phyloP scores from a whole-genome alignment of 2,329 filamentous ascomycete species.

The Fusarium ramigenum region DNA sequence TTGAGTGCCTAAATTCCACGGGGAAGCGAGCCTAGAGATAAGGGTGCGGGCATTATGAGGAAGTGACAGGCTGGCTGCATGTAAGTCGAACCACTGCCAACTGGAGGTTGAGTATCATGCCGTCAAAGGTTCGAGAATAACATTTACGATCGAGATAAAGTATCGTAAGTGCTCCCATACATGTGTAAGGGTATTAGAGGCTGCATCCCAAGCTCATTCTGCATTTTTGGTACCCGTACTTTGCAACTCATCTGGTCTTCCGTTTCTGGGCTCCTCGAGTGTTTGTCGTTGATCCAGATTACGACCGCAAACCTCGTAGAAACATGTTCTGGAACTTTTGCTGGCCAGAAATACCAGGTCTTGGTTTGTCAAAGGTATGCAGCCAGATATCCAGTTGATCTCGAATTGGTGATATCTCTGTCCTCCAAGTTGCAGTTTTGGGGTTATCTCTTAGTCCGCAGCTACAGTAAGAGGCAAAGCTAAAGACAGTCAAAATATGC shows the following conservation, averaged over 20 bases:
- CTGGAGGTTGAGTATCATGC: too few relatives aligned
- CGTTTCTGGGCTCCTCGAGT: not conserved
- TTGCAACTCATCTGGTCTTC: not conserved
- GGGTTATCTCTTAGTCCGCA: not conserved
- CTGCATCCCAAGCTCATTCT: not conserved
- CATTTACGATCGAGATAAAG: not conserved
- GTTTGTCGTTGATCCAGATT: not conserved
- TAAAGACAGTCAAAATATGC: rapidly evolving
- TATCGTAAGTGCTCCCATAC: too few relatives aligned
- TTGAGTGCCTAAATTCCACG: rapidly evolving
- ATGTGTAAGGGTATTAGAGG: not conserved
- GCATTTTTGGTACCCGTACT: not conserved
- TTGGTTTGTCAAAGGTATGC: too few relatives aligned
- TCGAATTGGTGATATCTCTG: not conserved
- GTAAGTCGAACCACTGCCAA: not conserved
- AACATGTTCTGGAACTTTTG: too few relatives aligned
- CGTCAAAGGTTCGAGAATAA: too few relatives aligned
- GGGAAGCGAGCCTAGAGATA: not conserved
- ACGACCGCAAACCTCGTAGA: not conserved
- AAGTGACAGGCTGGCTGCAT: not conserved
- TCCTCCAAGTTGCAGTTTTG: rapidly evolving
- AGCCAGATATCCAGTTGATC: not conserved
- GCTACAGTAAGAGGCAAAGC: too few relatives aligned
- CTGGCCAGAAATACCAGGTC: too few relatives aligned
- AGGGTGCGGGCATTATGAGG: not conserved